These are phyloP conservation scores for Lepiota brunneoincarnata DNA, from an alignment of 768 basidiomycete species.

Conservation along the genomic window DNA sequence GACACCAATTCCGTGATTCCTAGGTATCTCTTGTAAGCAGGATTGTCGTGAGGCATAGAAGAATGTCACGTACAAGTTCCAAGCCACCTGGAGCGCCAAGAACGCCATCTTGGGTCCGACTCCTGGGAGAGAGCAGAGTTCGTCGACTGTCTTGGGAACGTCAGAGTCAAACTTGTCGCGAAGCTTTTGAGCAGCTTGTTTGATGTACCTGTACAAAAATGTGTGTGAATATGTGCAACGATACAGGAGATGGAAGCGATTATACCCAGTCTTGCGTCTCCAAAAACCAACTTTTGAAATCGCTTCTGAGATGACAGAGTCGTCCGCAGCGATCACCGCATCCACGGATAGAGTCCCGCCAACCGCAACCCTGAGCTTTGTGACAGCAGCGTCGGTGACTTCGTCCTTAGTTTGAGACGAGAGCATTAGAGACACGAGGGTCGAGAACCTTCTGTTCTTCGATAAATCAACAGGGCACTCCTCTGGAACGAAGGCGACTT, in stretches of 20 bases:
- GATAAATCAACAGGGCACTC: not conserved
- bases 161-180: constrained; percentile 76
- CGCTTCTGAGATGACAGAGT: constrained; percentile 61
- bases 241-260: constrained; percentile 12
- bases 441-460: constrained; percentile 80
- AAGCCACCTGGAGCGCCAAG: constrained; percentile 77
- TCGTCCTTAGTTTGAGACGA: constrained; percentile 96
- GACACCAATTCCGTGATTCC: constrained; percentile 89
- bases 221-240: not conserved
- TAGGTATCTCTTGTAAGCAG: constrained; percentile 23
- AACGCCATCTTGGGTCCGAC: constrained; percentile 99
- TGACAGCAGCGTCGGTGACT: constrained; percentile 77
- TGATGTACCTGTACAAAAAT: constrained; percentile 55
- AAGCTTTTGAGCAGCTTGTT: constrained; percentile 67
- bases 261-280: constrained; percentile 80
- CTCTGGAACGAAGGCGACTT: not conserved
- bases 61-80: constrained; percentile 62
- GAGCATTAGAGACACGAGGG: constrained; percentile 91
- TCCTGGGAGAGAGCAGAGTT: constrained; percentile 82
- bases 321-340: constrained; percentile 63
- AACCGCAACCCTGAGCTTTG: constrained; percentile 66
- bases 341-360: constrained; percentile 79
- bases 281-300: constrained; percentile 94
- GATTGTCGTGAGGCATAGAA: not conserved
- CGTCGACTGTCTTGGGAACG: constrained; percentile 86